Evolutionary conservation across 176 grass and related monocot species (phyloP).

Genomic region (Musa acuminata): DNA sequence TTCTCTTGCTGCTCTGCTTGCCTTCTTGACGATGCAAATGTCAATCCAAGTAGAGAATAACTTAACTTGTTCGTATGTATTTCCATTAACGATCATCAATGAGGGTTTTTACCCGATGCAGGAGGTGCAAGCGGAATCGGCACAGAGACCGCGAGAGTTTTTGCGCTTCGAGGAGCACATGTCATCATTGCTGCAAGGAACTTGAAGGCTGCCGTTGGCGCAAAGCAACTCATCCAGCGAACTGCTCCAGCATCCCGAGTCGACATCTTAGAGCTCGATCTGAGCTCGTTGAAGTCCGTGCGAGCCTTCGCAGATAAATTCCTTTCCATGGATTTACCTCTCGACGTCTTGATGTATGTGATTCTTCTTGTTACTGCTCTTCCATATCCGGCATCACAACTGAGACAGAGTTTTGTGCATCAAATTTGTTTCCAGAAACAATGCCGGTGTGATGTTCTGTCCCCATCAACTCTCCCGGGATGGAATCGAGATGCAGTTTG

Average conservation of each 20-base stretch:
- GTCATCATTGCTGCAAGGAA: constrained; percentile 91
- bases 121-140: constrained; percentile 91
- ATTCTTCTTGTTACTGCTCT: not conserved
- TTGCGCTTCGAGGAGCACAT: constrained; percentile 78
- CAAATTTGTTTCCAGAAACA: constrained; percentile 45
- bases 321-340: constrained; percentile 69
- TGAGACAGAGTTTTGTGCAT: not conserved
- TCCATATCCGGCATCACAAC: too few species aligned
- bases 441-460: constrained; percentile 94
- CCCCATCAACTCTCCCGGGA: constrained; percentile 83
- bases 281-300: constrained; percentile 87
- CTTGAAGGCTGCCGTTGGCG: constrained; percentile 66
- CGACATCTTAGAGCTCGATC: constrained; percentile 71
- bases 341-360: constrained; percentile 82
- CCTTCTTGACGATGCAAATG: not conserved
- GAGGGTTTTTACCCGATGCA: constrained; percentile 14
- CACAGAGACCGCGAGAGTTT: constrained; percentile 74
- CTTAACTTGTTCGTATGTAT: not conserved
- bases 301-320: constrained; percentile 55
- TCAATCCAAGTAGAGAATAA: too few species aligned
- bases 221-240: constrained; percentile 43
- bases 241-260: constrained; percentile 36
- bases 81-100: not conserved
- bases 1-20: not conserved
- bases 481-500: constrained; percentile 83